These are phyloP conservation scores for Proliferodiscus dingleyae DNA, from an alignment of 2,329 filamentous ascomycete species.

Conservation along the genomic window DNA sequence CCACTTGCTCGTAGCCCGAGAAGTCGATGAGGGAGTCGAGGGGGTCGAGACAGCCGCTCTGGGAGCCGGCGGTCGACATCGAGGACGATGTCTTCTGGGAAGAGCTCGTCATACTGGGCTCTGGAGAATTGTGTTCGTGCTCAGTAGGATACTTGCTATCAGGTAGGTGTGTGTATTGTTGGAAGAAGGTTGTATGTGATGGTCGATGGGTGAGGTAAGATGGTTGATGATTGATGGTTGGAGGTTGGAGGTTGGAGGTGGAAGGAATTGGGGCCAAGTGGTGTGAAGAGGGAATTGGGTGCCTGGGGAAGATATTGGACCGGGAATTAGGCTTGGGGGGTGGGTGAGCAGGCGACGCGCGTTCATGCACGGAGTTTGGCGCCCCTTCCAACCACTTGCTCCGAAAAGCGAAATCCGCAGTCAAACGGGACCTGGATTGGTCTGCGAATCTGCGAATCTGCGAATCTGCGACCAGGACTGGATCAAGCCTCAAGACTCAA, in stretches of 20 bases:
- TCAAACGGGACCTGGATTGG: neutral
- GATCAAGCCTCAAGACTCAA: too few relatives aligned
- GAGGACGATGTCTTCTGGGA: conserved; percentile 19
- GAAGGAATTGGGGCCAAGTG: neutral
- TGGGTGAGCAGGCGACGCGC: conserved; percentile 15
- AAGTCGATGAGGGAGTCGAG: conserved; percentile 57
- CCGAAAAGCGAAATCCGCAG: conserved; percentile 5
- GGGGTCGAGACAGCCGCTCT: conserved; percentile 28
- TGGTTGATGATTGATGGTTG: conserved; percentile 1
- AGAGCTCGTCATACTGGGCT: conserved; percentile 21
- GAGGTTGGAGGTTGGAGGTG: conserved; percentile 1
- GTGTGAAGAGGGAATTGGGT: conserved; percentile 11
- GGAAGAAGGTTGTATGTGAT: too few relatives aligned
- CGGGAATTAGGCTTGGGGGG: conserved; percentile 5
- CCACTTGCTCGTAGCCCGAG: conserved; percentile 56
- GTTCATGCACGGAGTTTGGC: conserved; percentile 9
- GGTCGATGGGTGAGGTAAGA: neutral
- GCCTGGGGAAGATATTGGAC: conserved; percentile 13
- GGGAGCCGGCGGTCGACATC: conserved; percentile 24
- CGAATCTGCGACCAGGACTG: too few relatives aligned
- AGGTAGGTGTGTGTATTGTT: neutral
- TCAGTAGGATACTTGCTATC: neutral
- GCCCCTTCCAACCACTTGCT: conserved; percentile 5
- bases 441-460: too few relatives aligned
- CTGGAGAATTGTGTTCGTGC: too few relatives aligned